Evolutionary conservation across 2,329 filamentous ascomycete genomes (phyloP).

Genomic region (Fusarium sororula): DNA sequence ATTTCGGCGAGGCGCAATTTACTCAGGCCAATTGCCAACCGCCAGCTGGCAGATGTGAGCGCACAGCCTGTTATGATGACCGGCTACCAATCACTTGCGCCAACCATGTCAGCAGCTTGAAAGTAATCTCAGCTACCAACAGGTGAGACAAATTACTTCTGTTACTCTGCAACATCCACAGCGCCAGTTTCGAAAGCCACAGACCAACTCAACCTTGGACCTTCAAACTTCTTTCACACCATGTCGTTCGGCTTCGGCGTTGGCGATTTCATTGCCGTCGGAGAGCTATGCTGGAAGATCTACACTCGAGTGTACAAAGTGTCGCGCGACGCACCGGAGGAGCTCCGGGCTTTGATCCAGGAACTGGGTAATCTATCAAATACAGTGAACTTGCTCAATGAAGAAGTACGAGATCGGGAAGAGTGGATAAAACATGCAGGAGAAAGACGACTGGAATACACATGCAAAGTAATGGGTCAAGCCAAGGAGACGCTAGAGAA

Average conservation of each 20-base stretch:
- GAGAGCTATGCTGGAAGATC: not conserved
- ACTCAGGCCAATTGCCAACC: not conserved
- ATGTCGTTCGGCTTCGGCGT: not conserved
- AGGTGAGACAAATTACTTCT: not conserved
- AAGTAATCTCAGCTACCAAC: rapidly evolving
- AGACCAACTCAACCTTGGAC: rapidly evolving
- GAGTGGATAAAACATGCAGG: rapidly evolving
- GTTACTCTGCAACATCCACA: not conserved
- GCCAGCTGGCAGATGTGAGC: not conserved
- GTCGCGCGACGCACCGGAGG: rapidly evolving
- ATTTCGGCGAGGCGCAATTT: not conserved
- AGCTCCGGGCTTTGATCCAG: rapidly evolving
- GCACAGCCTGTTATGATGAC: not conserved
- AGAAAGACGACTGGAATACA: not conserved
- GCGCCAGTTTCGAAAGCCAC: rapidly evolving
- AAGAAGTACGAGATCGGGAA: rapidly evolving
- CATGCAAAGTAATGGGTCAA: not conserved
- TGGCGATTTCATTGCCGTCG: not conserved
- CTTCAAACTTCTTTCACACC: rapidly evolving
- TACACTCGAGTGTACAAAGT: rapidly evolving
- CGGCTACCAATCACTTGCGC: not conserved
- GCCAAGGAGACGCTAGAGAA: not conserved
- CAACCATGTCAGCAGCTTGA: rapidly evolving
- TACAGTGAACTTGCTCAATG: rapidly evolving
- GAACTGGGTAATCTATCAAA: rapidly evolving